Conservation (phyloP, 2,329 filamentous ascomycete species). For the Pleurostoma richardsiae region DNA sequence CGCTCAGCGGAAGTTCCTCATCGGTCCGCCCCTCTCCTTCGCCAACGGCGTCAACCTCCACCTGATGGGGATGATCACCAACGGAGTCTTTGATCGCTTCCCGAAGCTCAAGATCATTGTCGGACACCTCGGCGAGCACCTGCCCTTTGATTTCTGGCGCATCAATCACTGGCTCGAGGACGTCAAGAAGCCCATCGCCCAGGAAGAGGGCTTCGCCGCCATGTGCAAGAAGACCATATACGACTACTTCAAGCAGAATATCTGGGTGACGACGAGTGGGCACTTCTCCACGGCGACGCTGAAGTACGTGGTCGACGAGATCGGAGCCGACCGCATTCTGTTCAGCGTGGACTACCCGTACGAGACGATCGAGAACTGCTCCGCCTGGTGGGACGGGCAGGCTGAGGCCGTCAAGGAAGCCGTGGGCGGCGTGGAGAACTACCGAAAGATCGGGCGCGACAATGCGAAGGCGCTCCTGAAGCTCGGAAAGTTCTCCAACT, state of each 20-base stretch:
- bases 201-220: conserved; percentile 2
- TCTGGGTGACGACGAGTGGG: conserved; percentile 17
- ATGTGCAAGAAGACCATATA: conserved; percentile 13
- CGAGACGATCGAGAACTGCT: conserved; percentile 37
- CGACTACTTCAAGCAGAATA: conserved; percentile 15
- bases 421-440: conserved; percentile 18
- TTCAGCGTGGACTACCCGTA: conserved; percentile 39
- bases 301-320: conserved; percentile 14
- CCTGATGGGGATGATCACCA: conserved; percentile 26
- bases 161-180: conserved; percentile 18
- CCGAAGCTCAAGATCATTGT: conserved; percentile 30
- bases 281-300: conserved; percentile 18
- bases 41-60: conserved; percentile 26
- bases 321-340: conserved; percentile 14
- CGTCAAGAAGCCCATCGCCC: conserved; percentile 10
- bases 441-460: conserved; percentile 33
- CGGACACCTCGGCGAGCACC: conserved; percentile 33
- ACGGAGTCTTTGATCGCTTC: conserved; percentile 26
- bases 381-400: conserved; percentile 33
- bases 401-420: conserved; percentile 11
- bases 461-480: conserved; percentile 37
- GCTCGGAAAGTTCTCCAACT: conserved; percentile 18
- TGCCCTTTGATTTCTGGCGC: conserved; percentile 16
- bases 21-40: conserved; percentile 11
- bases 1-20: conserved; percentile 10